phyloP scores from a whole-genome alignment of 164 flowering plant species.

The Dillenia turbinata region DNA sequence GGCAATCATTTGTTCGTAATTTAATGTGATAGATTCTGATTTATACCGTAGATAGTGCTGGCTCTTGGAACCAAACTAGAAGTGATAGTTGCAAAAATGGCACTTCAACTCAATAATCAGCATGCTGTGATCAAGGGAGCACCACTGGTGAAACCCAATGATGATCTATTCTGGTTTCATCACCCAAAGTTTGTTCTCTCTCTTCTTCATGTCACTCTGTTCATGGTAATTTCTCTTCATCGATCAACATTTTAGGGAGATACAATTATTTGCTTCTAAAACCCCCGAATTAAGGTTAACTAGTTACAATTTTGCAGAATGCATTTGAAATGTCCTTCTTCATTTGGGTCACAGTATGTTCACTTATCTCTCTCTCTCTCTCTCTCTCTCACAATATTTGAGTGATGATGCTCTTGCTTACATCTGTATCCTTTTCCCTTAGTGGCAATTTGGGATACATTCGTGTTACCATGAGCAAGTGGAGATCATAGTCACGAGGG shows the following conservation, averaged over 20 bases:
- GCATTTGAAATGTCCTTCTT: constrained; percentile 23
- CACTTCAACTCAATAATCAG: constrained; percentile 33
- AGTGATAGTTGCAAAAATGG: constrained; percentile 62
- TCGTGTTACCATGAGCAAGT: constrained; percentile 61
- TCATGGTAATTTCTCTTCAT: constrained; percentile 37
- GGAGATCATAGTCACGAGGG: constrained; percentile 33
- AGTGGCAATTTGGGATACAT: constrained; percentile 51
- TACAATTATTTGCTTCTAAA: neutral
- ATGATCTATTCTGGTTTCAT: constrained; percentile 60
- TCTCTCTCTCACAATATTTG: neutral
- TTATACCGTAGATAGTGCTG: constrained; percentile 36
- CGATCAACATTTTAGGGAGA: neutral
- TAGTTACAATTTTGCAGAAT: constrained; percentile 7
- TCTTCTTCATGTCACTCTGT: constrained; percentile 49
- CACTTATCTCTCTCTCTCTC: neutral
- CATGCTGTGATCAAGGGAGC: constrained; percentile 43
- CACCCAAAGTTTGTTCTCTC: constrained; percentile 49
- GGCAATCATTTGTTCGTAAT: no score
- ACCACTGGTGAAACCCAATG: constrained; percentile 53
- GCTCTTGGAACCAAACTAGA: constrained; percentile 58
- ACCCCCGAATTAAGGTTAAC: neutral
- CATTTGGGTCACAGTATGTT: constrained; percentile 30
- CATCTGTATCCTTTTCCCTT: constrained; percentile 4
- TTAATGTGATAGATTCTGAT: neutral
- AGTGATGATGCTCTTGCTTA: neutral